These are phyloP conservation scores for Aegilops bicornis DNA, from an alignment of 176 grass and related monocot genomes.

Conservation along the genomic window DNA sequence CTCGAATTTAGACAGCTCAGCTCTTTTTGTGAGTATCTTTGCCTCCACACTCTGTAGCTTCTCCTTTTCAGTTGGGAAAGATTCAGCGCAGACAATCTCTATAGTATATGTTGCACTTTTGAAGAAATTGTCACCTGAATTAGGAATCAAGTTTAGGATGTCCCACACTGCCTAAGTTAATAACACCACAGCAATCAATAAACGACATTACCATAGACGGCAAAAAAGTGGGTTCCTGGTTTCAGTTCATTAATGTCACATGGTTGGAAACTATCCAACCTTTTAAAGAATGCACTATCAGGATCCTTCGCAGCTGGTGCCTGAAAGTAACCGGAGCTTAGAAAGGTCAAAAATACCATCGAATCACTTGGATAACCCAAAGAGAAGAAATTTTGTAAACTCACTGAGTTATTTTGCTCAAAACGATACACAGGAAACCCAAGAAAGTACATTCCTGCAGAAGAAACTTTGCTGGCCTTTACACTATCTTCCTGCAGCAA, in stretches of 20 bases:
- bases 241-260: conserved; percentile 99
- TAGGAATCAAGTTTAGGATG: conserved; percentile 19
- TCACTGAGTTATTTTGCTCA: conserved; percentile 73
- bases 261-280: conserved; percentile 93
- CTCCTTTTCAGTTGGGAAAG: conserved; percentile 77
- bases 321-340: conserved; percentile 48
- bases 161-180: neutral
- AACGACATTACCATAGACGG: conserved; percentile 78
- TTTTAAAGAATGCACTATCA: conserved; percentile 95
- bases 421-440: conserved; percentile 91
- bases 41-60: conserved; percentile 73
- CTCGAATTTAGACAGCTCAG: conserved; percentile 95
- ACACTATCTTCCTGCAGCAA: conserved; percentile 80
- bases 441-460: conserved; percentile 91
- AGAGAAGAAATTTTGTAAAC: conserved; percentile 18
- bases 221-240: conserved; percentile 93
- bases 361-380: conserved; percentile 11
- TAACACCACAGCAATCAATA: neutral
- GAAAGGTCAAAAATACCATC: neutral
- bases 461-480: conserved; percentile 76
- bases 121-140: conserved; percentile 97
- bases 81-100: conserved; percentile 84
- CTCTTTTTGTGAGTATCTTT: conserved; percentile 86
- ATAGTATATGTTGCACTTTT: conserved; percentile 89
- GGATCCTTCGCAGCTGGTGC: conserved; percentile 71